These are phyloP conservation scores for Teratosphaeriaceae sp. DNA, from an alignment of 2,329 filamentous ascomycete species.

Conservation along the genomic window DNA sequence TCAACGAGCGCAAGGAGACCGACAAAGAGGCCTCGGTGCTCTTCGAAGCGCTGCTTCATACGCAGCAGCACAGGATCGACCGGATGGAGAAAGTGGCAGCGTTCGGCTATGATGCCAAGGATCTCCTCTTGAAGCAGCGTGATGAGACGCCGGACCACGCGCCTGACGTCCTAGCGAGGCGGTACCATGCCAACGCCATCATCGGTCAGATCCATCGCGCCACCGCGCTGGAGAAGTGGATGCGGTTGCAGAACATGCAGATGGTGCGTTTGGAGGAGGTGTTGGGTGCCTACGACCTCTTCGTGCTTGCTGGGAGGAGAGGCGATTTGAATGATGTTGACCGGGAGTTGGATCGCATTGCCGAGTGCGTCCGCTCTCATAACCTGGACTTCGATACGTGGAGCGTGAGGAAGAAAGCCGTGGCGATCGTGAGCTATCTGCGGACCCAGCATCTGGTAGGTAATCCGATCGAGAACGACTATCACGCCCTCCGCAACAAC, in stretches of 20 bases:
- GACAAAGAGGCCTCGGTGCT: conserved; percentile 29
- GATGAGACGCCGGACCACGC: conserved; percentile 51
- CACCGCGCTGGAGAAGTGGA: conserved; percentile 74
- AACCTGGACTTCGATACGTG: conserved; percentile 49
- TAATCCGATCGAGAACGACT: conserved; percentile 54
- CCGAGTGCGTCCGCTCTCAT: conserved; percentile 47
- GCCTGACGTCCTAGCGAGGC: conserved; percentile 71
- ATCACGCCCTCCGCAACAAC: conserved; percentile 77
- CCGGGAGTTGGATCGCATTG: conserved; percentile 58
- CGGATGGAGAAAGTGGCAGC: conserved; percentile 65
- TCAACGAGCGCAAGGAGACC: conserved; percentile 29
- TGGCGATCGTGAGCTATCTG: conserved; percentile 63
- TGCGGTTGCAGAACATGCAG: conserved; percentile 45
- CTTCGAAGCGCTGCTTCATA: conserved; percentile 63
- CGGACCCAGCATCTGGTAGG: conserved; percentile 63
- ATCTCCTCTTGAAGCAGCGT: conserved; percentile 63
- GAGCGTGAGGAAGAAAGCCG: conserved; percentile 61
- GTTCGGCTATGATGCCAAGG: conserved; percentile 82
- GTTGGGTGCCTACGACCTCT: conserved; percentile 81
- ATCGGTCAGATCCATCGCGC: conserved; percentile 75
- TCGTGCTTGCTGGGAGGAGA: conserved; percentile 65
- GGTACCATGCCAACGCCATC: conserved; percentile 66
- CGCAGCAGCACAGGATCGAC: conserved; percentile 61
- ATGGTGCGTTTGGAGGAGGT: conserved; percentile 62
- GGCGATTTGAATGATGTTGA: conserved; percentile 64